Evolutionary conservation across 192 early-diverging fungal species (phyloP), one percentile per base, ranked within the genome.

Genomic region (Linnemannia schmuckeri): DNA sequence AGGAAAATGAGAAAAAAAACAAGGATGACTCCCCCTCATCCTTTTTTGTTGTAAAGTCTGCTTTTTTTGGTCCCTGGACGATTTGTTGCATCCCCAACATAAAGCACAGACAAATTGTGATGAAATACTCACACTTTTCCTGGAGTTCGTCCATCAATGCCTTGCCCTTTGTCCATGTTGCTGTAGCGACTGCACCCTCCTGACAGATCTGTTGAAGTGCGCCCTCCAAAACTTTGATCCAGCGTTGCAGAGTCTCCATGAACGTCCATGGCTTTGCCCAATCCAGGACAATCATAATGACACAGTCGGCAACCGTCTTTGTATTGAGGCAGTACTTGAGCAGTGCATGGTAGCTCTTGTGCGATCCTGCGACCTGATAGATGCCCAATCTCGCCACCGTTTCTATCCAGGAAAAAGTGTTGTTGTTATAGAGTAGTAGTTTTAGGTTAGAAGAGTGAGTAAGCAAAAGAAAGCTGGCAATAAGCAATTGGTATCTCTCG

Each of bases 221-320:
- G 8, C 79, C 68, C 63, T 93, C 88, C 42, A 99, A 87, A 35
- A 97, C 91, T 68, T 90, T 89, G 42, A 96, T 86, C 96, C 97
- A 99, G 33, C 93, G 91, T 75, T 96, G 92, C 76, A 97, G 90
- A 35, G 93, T 89, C 78, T 95, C 94, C 80, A 97, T 82, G 89
- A 97, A 99, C 40, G 86, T 89, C 96, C 97, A 97, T 30, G 98
- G 98, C 87, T 92, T 90, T 33, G 94, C 91, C 98, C 98, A 99
- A 89, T 99, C 98, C 61, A 99, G 89, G 63, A 95, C 94, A 71
- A 99, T 91, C 1, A 97, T 89, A 0, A 96, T 93, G 38, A 94
- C 85, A 0, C 94, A 90, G 75, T 93, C 90, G 0, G 91, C 78
- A 42, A 97, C 80, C 24, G 95, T 91, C 30, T 93, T 90, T 46